Base-by-base conservation (phyloP, 768 basidiomycete species). In the Boletus subcaerulescens region DNA sequence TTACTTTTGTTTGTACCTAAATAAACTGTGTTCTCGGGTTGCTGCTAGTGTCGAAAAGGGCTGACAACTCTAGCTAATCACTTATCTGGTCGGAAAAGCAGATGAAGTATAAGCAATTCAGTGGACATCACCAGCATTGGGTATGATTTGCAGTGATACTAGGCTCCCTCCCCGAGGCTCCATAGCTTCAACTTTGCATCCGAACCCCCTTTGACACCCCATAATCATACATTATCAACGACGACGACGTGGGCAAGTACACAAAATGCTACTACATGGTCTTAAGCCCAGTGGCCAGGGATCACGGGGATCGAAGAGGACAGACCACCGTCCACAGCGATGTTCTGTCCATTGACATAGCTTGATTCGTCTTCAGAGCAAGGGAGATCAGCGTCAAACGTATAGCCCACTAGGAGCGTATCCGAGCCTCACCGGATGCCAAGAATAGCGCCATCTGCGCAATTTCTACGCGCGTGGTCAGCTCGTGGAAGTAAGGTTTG, bases 271-370 rank as follows among this genome's bases (percentile, higher is more conserved):
- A 32, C 48, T 33, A 5, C 45, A 39, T 14, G 7, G 20, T 20
- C 38, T 74, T 61, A 90, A n/a, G 76, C 78, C 80, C 81, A 82
- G 66, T 84, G 80, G 1, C 91, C 91, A 5, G 90, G 88, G 8
- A 88, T 73, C 9, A 92, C 85, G 6, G 92, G 93, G 62, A 84
- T 81, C 0, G 91, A 91, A 24, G 86, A 75, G 12, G 89, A 86
- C 55, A 96, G 70, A 1, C 92, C 94, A 8, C 94, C 95, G 61
- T 96, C 94, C 31, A 93, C 87, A 0, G 87, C 86, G 31, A 92
- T 79, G 62, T 85, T 87, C 65, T 94, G 90, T 15, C 91, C 95
- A 65, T 95, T 97, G 52, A 98, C 84, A 70, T 93, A 95, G 71
- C 91, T 93, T 2, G 91, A 86, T 58, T 92, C 90, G 61, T 93